Evolutionary conservation across 2,329 filamentous ascomycete genomes (phyloP).

Genomic region (Botrytis galanthina): DNA sequence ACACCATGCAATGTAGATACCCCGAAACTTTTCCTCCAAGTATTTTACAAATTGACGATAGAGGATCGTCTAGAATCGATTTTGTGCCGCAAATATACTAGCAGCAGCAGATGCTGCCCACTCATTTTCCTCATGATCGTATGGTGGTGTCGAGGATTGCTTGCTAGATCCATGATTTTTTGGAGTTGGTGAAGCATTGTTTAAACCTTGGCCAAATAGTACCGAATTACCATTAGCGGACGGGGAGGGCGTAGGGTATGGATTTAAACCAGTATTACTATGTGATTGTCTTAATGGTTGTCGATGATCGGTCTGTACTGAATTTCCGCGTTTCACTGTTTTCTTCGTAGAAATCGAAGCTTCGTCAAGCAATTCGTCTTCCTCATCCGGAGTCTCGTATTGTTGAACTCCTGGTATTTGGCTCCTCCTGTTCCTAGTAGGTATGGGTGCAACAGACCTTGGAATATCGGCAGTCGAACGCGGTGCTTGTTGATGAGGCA

Average conservation of each 20-base stretch:
- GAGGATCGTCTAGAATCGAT: constrained; percentile 49
- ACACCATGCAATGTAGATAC: constrained; percentile 40
- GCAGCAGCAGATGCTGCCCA: constrained; percentile 83
- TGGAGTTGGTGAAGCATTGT: constrained; percentile 46
- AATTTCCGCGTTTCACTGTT: constrained; percentile 60
- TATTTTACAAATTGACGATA: constrained; percentile 35
- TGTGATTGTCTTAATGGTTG: constrained; percentile 58
- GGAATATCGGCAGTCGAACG: constrained; percentile 59
- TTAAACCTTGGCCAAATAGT: constrained; percentile 61
- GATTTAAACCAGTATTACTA: constrained; percentile 61
- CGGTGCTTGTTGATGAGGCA: constrained; percentile 56
- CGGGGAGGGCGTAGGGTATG: constrained; percentile 66
- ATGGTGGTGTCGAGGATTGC: constrained; percentile 94
- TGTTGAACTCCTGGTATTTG: constrained; percentile 73
- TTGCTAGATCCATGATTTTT: constrained; percentile 47
- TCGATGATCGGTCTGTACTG: constrained; percentile 43
- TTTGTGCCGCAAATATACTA: constrained; percentile 74
- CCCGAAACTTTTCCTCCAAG: constrained; percentile 37
- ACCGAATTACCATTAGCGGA: constrained; percentile 80
- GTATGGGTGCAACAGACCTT: constrained; percentile 59
- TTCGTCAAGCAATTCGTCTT: constrained; percentile 93
- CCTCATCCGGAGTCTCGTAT: constrained; percentile 94
- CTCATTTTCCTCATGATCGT: constrained; percentile 89
- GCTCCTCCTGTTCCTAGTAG: constrained; percentile 75
- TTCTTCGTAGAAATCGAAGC: constrained; percentile 74